Evolutionary conservation across 1,284 basidiomycete genomes (phyloP), one percentile per base, ranked within the genome.

Genomic region (Amylostereum areolatum): DNA sequence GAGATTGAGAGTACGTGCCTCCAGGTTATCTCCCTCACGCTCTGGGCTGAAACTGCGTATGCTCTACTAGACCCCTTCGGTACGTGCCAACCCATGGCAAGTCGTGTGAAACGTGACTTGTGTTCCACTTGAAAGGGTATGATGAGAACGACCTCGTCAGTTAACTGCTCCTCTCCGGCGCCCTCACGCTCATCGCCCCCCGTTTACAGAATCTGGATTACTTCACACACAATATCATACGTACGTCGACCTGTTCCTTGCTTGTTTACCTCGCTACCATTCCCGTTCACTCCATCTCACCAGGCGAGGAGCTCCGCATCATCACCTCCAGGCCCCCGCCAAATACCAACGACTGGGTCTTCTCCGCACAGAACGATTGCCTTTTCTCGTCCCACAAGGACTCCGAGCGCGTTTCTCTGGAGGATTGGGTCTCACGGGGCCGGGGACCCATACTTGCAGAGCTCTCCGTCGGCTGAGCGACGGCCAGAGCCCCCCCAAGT

Each of bases 111-210:
- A 12, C 5, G 24, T 27, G 29, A 18, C 18, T 18, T 43, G 43
- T 49, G 33, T 49, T 47, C 33, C 27, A 30, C 12, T 41, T 32
- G n/a, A 11, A 30, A 27, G 66, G 75, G 34, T 85, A 84, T 58
- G 83, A 84, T 64, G 82, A 80, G 61, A 84, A 85, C 60, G 83
- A 84, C 56, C 68, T 84, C 75, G 78, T 79, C 52, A 18, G 18
- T 18, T 18, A 18, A 18, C 18, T 18, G 18, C 18, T 18, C 18
- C 18, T 18, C 18, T 18, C 18, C 18, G 18, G 18, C 18, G 18
- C 18, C 18, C 18, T 18, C 18, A 18, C 18, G 18, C 18, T 18
- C 18, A 18, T 18, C 18, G 18, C 18, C 18, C 18, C 1, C 18
- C 18, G 18, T 18, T 18, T 18, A 18, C 18, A 18, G 18, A 80